These are phyloP conservation scores for Cnidoscolus chayamansa DNA, from an alignment of 441 rosid genomes.

Conservation along the genomic window DNA sequence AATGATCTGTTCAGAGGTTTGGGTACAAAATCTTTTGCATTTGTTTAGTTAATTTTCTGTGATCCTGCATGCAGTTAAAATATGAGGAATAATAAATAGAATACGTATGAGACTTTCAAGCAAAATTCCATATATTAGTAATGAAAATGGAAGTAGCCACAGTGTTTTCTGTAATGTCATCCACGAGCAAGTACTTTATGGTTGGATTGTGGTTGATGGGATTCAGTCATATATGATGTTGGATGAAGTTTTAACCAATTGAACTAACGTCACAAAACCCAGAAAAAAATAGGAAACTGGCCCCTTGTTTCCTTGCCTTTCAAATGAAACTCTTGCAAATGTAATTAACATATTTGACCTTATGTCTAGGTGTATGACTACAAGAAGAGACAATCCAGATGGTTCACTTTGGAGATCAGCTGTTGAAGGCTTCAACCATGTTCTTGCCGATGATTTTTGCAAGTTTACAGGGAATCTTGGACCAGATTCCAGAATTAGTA, in stretches of 20 bases:
- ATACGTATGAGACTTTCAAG: neutral
- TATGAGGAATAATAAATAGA: neutral
- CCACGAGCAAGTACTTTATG: neutral
- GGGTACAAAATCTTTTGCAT: neutral
- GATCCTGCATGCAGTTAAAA: neutral
- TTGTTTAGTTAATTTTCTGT: conserved; percentile 2
- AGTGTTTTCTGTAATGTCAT: neutral
- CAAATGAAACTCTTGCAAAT: neutral
- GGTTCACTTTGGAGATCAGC: conserved; percentile 94
- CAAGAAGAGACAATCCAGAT: conserved; percentile 94
- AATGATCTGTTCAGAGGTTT: neutral
- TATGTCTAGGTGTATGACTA: conserved; percentile 76
- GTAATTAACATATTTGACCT: conserved; percentile 23
- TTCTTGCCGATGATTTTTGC: conserved; percentile 67
- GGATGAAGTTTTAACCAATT: neutral
- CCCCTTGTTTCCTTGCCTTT: neutral
- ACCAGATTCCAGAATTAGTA: conserved; percentile 50
- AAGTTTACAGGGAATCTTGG: conserved; percentile 35
- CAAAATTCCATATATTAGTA: neutral
- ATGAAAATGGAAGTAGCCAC: neutral
- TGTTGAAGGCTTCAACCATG: conserved; percentile 79
- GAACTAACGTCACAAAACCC: neutral
- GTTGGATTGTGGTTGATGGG: conserved; percentile 10
- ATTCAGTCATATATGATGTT: neutral
- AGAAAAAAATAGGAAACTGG: conserved; percentile 1